Percentiles rank a stretch among this genome's conserved stretches.
Evolutionary conservation across 192 early-diverging fungal genomes (phyloP).

Genomic region (Geranomyces michiganensis): DNA sequence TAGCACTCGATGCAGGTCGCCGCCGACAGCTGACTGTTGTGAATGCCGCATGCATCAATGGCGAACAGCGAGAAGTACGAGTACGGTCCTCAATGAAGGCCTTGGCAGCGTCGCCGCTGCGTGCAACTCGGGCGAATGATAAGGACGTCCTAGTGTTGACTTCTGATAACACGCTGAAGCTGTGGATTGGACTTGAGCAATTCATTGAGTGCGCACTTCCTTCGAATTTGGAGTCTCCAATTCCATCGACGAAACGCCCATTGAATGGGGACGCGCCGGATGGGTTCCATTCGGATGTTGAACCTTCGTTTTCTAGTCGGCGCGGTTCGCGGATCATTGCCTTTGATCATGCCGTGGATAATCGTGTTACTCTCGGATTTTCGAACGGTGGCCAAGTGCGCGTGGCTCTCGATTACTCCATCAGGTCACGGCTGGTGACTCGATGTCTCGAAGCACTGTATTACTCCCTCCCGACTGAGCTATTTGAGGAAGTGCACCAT

Average conservation of each 20-base stretch:
- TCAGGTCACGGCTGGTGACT: neutral
- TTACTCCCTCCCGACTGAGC: neutral
- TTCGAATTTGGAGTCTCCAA: neutral
- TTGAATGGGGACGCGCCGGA: neutral
- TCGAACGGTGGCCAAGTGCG: constrained; percentile 9
- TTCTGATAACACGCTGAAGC: constrained; percentile 29
- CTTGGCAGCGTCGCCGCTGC: constrained; percentile 44
- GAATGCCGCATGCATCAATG: no score
- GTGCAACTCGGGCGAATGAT: constrained; percentile 37
- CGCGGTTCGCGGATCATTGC: neutral
- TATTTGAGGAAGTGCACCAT: constrained; percentile 3
- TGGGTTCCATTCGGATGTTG: neutral
- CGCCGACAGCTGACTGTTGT: no score
- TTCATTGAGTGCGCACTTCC: constrained; percentile 7
- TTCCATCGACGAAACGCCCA: neutral
- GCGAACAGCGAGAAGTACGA: no score
- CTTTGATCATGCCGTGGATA: neutral
- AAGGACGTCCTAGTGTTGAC: constrained; percentile 48
- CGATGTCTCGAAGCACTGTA: constrained; percentile 21
- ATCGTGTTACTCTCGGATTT: constrained; percentile 23
- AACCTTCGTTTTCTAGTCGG: neutral
- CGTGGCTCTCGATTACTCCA: neutral
- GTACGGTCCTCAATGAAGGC: constrained; percentile 25
- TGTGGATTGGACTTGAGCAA: constrained; percentile 44
- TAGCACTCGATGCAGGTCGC: no score